Conservation (phyloP, 2,329 filamentous ascomycete genomes). For the Ceratocystis huliohia region DNA sequence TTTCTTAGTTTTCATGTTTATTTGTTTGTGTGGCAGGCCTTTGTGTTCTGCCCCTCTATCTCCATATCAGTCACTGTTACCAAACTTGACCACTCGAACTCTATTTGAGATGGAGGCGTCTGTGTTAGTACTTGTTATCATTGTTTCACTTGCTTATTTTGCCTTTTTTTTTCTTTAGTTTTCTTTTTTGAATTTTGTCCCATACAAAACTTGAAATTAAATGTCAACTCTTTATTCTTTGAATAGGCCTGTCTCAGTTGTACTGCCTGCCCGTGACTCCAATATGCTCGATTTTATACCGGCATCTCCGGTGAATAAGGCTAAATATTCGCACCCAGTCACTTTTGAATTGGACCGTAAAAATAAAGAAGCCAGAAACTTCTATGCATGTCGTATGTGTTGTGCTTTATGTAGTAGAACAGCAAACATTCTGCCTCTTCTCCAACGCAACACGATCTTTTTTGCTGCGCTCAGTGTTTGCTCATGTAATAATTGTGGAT, state of each 20-base stretch:
- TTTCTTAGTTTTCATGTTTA: slow-evolving; percentile 13
- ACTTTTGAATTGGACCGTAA: no score
- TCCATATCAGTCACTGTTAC: slow-evolving; percentile 11
- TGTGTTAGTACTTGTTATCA: background rate
- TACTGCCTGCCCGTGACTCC: background rate
- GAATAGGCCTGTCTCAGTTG: no score
- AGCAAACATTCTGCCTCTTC: background rate
- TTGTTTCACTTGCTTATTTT: background rate
- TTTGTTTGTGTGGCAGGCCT: background rate
- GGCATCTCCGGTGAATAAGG: no score
- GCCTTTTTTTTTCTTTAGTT: background rate
- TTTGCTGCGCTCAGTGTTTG: background rate
- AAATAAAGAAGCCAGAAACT: background rate
- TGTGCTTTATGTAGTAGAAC: background rate
- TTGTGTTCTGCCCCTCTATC: background rate
- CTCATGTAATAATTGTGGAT: background rate
- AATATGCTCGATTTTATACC: background rate
- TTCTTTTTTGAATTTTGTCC: background rate
- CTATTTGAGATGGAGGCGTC: background rate
- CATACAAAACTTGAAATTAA: background rate
- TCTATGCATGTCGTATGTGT: background rate
- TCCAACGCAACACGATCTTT: background rate
- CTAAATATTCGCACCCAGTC: no score
- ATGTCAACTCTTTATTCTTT: background rate
- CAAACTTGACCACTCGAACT: background rate